Percentiles rank a stretch among this genome's conserved stretches.
phyloP scores from a whole-genome alignment of 192 early-diverging fungal species.

The Dissophora globulifera region DNA sequence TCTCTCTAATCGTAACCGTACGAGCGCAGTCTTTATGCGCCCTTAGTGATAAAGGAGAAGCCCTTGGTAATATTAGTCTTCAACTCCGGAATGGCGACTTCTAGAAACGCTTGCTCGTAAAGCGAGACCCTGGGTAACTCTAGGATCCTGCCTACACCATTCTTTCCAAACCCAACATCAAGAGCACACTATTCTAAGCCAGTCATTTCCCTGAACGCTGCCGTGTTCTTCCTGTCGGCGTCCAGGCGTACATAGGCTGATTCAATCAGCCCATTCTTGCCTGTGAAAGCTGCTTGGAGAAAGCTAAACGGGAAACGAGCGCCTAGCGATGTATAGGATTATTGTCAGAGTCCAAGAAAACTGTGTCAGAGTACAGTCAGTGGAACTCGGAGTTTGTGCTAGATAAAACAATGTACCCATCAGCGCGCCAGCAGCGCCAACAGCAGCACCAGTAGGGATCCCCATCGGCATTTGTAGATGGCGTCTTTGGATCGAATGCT shows the following conservation, averaged over 20 bases:
- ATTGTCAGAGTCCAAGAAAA: slow-evolving; percentile 10
- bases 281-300: slow-evolving; percentile 79
- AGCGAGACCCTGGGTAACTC: slow-evolving; percentile 78
- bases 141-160: slow-evolving; percentile 91
- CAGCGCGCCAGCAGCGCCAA: slow-evolving; percentile 18
- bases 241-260: slow-evolving; percentile 87
- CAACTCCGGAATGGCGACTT: slow-evolving; percentile 88
- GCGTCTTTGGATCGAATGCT: slow-evolving; percentile 34
- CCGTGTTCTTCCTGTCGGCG: slow-evolving; percentile 55
- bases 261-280: slow-evolving; percentile 88
- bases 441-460: slow-evolving; percentile 12
- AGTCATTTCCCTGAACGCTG: slow-evolving; percentile 13
- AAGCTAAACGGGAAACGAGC: slow-evolving; percentile 93
- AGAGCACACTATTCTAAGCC: slow-evolving; percentile 81
- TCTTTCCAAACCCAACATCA: slow-evolving; percentile 79
- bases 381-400: slow-evolving; percentile 50
- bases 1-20: too few relatives aligned
- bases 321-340: slow-evolving; percentile 55
- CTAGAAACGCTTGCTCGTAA: slow-evolving; percentile 89
- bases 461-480: slow-evolving; percentile 26
- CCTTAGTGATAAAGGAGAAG: slow-evolving; percentile 26
- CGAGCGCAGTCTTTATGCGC: too few relatives aligned
- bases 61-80: slow-evolving; percentile 95
- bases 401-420: slow-evolving; percentile 39
- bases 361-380: slow-evolving; percentile 45